Conservation (phyloP, 768 basidiomycete species). For the Xerocomus brunneocitrinus region DNA sequence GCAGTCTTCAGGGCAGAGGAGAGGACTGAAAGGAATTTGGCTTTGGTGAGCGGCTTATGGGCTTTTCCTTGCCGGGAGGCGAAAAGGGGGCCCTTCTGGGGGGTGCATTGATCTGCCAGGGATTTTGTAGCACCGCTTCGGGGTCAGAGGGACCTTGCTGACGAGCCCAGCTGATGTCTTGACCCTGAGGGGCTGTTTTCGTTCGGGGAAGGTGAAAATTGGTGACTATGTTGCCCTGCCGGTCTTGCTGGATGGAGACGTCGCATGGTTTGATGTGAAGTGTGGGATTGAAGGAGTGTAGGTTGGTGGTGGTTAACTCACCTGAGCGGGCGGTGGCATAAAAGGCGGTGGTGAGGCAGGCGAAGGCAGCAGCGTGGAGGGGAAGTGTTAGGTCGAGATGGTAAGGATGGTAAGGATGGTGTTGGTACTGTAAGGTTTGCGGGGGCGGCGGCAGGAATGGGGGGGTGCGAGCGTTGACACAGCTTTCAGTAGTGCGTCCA, state of each 20-base stretch:
- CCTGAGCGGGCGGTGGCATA: not conserved
- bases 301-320: not conserved
- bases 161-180: constrained; percentile 10
- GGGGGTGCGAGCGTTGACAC: not conserved
- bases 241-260: not conserved
- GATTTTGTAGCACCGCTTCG: too few species aligned
- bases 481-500: not conserved
- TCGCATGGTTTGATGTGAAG: not conserved
- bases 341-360: not conserved
- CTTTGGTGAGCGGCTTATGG: constrained; percentile 33
- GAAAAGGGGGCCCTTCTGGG: too few species aligned
- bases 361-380: not conserved
- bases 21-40: constrained; percentile 16
- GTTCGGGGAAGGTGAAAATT: constrained; percentile 17
- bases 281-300: not conserved
- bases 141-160: constrained; percentile 12
- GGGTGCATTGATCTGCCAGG: too few species aligned
- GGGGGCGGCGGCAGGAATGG: not conserved
- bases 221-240: constrained; percentile 20
- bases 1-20: too few species aligned
- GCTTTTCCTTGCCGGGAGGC: not conserved
- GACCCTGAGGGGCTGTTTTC: constrained; percentile 8
- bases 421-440: not conserved
- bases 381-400: not conserved
- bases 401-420: not conserved